Base-by-base conservation (phyloP, 805 yeast species). In the Priceomyces medius region DNA sequence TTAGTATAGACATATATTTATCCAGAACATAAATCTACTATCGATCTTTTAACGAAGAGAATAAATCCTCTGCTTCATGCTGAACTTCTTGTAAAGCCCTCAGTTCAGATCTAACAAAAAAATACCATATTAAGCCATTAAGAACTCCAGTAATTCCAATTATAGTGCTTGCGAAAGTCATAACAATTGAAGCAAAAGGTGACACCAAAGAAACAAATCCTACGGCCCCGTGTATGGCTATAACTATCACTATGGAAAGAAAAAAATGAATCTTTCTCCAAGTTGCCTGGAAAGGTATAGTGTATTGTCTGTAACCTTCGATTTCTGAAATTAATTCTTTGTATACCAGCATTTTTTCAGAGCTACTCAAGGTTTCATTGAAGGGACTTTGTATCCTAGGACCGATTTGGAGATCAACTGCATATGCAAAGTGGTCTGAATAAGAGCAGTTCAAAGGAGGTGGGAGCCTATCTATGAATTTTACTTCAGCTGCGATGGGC, bases 371-470 rank as follows among this genome's bases (percentile, higher is more conserved):
- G 9, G 7, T 26, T 26, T 7, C 31, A 35, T 16, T 35, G 36
- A 4, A 8, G 5, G 29, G 14, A 8, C 14, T 10, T 14, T 12
- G 29, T 26, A 13, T 49, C 21, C 47, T 43, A n/a, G 31, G 23
- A 18, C 40, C 44, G 23, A 68, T 38, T 16, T 35, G 28, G 4
- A 68, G 46, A 41, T 64, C 62, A n/a, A 64, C 63, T 37, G 55
- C 49, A 53, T 84, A 86, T 0, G 91, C 99, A 71, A 93, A 93
- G 67, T 93, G 99, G 57, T 93, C 99, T 0, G 97, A 88, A 47
- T 77, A 83, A 3, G 95, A 85, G 20, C 95, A 66, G 26, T 56
- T 43, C 10, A 42, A 49, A 1, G 86, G 70, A 1, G 66, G 72
- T 0, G 85, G 83, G 7, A 87, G 64, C 17, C 59, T 55, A 35